Evolutionary conservation across 225 moss, liverwort and hornwort genomes (phyloP), one percentile per base, ranked within the genome.

Genomic region (Marchantia polymorpha): DNA sequence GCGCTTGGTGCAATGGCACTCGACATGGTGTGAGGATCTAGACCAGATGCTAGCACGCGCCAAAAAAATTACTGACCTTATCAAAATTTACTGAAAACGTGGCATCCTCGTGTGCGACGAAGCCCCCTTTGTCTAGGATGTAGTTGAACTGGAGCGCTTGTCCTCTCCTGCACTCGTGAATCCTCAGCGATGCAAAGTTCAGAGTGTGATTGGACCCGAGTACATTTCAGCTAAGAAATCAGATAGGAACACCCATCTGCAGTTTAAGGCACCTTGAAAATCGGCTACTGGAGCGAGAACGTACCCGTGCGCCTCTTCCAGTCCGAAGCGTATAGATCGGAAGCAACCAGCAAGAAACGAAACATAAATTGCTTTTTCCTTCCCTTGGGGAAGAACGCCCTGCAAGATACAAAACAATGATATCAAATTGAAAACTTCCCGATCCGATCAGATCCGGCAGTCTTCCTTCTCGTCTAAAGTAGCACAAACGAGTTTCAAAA

Each of bases 341-440:
- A 97, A 94, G 90, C 94, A 94, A 69, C 96, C 96, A 82, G 96
- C 96, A 67, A 97, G 87, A 86, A 92, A 97, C 25, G 96, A 97
- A 72, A 94, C 91, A 80, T 97, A 94, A 87, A 97, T 94, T 39
- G 93, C 83, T 70, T 89, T 90, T 80, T 87, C 90, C 84, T 92
- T 79, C 56, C 72, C 74, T 79, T 85, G 81, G 47, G 90, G 75
- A 55, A 97, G 86, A 74, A 93, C 82, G 54, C 91, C 94, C 96
- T 97, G 90, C 78, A 88, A 58, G 30, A 23, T 25, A 9, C 56
- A 56, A 19, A 13, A 56, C 13, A 12, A 8, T 3, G 56, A 56
- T 19, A 56, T 8, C 13, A 56, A 19, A 56, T 0, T 12, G 4
- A 56, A 39, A 39, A 39, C 39, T 2, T 39, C 39, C 2, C 2